Base-by-base conservation (phyloP, 2,329 filamentous ascomycete genomes). In the Geosmithia morbida region DNA sequence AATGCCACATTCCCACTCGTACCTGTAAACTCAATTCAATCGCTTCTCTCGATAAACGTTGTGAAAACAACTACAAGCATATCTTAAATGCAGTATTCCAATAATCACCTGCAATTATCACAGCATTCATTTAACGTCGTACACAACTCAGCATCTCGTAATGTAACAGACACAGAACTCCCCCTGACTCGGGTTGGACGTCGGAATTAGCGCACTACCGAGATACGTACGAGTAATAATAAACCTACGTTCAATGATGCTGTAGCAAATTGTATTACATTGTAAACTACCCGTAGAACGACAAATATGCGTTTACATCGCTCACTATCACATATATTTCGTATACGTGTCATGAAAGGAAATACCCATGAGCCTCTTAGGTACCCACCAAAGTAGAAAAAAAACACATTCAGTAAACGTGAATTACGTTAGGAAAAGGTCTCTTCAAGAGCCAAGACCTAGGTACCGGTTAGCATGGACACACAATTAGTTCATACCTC, bases 401-500 rank as follows among this genome's bases (percentile, higher is more conserved):
- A 26, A 26, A 26, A 5, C 8, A 4, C 22, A 26, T 26, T 5
- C 22, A 33, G 3, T 22, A 42, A 18, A 39, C 42, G 42, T 46
- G 45, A 54, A 6, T 48, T 52, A 33, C 46, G 44, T 45, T 58
- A 56, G 1, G 57, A 56, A 18, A 56, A 43, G 8, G 52, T 53
- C 22, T 58, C 54, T 51, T 70, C 66, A 17, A 72, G 62, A 16
- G 74, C 76, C 46, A 81, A 63, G 18, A 79, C 67, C 76, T 79
- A 45, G 49, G 43, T 22, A 26, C 16, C 4, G 16, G 43, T 44
- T 22, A 44, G 43, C 22, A 26, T 26, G 22, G 16, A 41, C 13
- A 18, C 14, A 41, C 39, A 4, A 41, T 5, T 18, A 13, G 18
- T 18, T 5, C 39, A 33, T 4, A 22, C n/a, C 10, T 26, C 22